A percentile compares a stretch with the other conserved stretches of the same genome.
Conservation (phyloP, 2,329 filamentous ascomycete species). For the Botrytis galanthina region DNA sequence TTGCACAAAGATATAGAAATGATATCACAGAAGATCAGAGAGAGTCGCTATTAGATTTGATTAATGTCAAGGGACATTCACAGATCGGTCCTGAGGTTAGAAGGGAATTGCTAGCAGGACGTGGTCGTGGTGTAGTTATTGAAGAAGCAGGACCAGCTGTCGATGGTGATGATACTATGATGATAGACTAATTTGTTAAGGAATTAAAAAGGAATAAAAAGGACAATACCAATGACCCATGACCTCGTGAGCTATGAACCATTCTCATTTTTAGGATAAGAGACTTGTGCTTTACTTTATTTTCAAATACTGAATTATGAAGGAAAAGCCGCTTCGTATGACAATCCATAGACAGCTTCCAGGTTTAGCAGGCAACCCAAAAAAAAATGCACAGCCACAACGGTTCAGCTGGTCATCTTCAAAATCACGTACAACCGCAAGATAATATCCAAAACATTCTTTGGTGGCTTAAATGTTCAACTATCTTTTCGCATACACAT, state of each 20-base stretch:
- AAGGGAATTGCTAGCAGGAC: constrained; percentile 81
- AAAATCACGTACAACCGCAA: background rate
- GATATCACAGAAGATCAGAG: constrained; percentile 95
- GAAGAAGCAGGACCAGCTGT: constrained; percentile 55
- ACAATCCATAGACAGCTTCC: background rate
- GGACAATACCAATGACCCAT: background rate
- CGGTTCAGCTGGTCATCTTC: background rate
- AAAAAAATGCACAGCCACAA: constrained; percentile 1
- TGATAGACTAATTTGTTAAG: constrained; percentile 50
- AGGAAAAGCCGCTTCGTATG: background rate
- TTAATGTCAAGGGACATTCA: constrained; percentile 80
- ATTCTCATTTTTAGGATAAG: background rate
- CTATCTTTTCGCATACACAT: background rate
- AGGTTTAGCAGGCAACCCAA: background rate
- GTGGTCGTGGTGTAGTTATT: constrained; percentile 74
- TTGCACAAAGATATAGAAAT: constrained; percentile 91
- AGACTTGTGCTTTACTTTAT: background rate
- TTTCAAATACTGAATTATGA: background rate
- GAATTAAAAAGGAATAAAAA: constrained; percentile 4
- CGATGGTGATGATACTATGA: constrained; percentile 90
- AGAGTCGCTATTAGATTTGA: constrained; percentile 83
- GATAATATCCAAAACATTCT: background rate
- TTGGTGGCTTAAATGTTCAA: too few relatives aligned
- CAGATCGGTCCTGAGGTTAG: constrained; percentile 89
- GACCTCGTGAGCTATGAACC: background rate